Evolutionary conservation across 1,284 basidiomycete species (phyloP), one percentile per base, ranked within the genome.

Genomic region (Marasmius sp.): DNA sequence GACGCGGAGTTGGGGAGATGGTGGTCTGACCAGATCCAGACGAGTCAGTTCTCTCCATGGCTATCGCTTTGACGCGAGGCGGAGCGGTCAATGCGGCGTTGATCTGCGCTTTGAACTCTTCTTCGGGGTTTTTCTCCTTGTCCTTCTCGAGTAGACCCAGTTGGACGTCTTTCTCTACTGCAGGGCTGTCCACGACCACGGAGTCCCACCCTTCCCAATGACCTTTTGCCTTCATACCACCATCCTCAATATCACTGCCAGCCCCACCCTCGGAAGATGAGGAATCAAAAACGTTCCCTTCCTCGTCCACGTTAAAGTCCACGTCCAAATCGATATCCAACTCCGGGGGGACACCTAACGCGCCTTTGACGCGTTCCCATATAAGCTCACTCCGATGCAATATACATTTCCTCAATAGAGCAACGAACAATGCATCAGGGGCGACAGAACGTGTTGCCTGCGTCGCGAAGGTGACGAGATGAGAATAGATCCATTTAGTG

Each of bases 291-390:
- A 65, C 64, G 60, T 64, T 66, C n/a, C 64, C 58, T 52, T 63
- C 62, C 50, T 65, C 63, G 22, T 63, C 56, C 59, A 59, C 71
- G 36, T 83, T 80, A 38, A 78, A 79, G 53, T 85, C 84, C 33
- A 82, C 69, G 65, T 92, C 90, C 9, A 93, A 78, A 67, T 92
- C 84, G 36, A 81, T 68, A 65, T 92, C 91, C 9, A 93, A 77
- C 67, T 93, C 91, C 0, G 87, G 86, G 2, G 91, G 91, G 0
- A 92, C 85, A 10, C 91, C 91, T 1, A 93, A 75, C 0, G 89
- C 89, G 38, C 86, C 89, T 71, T 92, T 92, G 69, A 93, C 77
- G 57, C 91, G 83, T 72, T 93, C 91, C 91, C 91, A 93, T 62
- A 93, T 87, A 56, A 91, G 82, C 71, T 93, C 91, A 27, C 87